phyloP scores from a whole-genome alignment of 495 filamentous ascomycete genomes.

The Coniosporium apollinis region DNA sequence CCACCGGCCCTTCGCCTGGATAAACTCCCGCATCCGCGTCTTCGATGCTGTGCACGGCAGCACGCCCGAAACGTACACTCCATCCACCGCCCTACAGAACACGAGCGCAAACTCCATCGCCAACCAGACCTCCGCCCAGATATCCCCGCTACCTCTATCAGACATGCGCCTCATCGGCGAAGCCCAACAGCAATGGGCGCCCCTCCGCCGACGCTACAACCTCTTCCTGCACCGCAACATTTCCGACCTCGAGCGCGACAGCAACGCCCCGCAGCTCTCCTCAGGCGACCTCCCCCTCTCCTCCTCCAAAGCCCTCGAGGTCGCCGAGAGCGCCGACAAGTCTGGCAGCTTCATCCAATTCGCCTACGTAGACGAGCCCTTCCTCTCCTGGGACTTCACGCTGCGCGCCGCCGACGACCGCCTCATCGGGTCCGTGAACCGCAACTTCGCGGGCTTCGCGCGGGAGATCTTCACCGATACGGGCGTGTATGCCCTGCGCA shows the following conservation, averaged over 20 bases:
- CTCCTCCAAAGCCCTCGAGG: slow-evolving; percentile 30
- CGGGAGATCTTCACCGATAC: slow-evolving; percentile 57
- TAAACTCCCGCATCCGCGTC: slow-evolving; percentile 45
- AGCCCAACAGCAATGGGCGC: slow-evolving; percentile 53
- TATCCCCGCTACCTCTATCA: slow-evolving; percentile 34
- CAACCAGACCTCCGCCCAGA: slow-evolving; percentile 27
- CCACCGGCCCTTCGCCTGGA: slow-evolving; percentile 52
- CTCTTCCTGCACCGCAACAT: slow-evolving; percentile 37
- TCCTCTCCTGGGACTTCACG: slow-evolving; percentile 28
- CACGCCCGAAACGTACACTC: slow-evolving; percentile 17
- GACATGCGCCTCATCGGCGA: slow-evolving; percentile 53
- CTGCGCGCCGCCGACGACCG: slow-evolving; percentile 14
- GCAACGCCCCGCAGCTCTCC: slow-evolving; percentile 19
- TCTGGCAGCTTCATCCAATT: slow-evolving; percentile 42
- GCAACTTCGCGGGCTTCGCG: slow-evolving; percentile 52
- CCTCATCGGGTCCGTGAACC: slow-evolving; percentile 45
- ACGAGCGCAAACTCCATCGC: slow-evolving; percentile 27
- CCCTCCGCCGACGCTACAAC: slow-evolving; percentile 49
- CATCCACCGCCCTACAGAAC: slow-evolving; percentile 29
- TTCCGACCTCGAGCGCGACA: slow-evolving; percentile 8
- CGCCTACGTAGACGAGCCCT: slow-evolving; percentile 34
- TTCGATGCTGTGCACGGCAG: slow-evolving; percentile 37
- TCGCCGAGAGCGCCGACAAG: slow-evolving; percentile 19
- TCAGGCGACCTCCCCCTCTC: slow-evolving; percentile 33
- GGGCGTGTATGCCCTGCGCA: slow-evolving; percentile 50